Base-by-base conservation (phyloP, 2,329 filamentous ascomycete genomes). In the Cryphonectria parasitica region DNA sequence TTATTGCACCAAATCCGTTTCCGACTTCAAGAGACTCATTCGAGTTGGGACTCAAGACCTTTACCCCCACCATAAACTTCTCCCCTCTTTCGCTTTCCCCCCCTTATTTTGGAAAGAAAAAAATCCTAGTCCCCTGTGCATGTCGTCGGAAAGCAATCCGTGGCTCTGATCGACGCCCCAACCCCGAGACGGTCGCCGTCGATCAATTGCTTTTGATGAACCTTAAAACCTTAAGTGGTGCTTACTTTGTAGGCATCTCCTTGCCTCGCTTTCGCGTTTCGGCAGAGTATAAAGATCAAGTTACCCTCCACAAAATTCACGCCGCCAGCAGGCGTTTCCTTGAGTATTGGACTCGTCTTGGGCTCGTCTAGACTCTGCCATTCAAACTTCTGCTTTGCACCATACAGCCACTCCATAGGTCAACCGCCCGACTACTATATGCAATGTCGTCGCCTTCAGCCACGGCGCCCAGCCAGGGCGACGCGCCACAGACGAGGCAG, bases 401-500 rank as follows among this genome's bases (percentile, higher is more conserved):
- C 25, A 22, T 17, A 56, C 13, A 19, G 6, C 11, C 63, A 15
- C 25, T 31, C 52, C 5, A 25, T 15, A 52, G 34, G 17, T n/a
- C 17, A 22, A 52, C 28, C 34, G 31, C 22, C 31, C 49, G 36
- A 15, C 34, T 31, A 7, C 19, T 31, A 4, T 25, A 36, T 34
- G 17, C 31, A 3, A 72, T 72, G 71, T 69, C 69, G 63, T 69
- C 72, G 56, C 49, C 67, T 25, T 62, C 62, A 34, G 2, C 58
- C 36, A 52, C 64, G 25, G 43, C 70, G n/a, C 56, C 67, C 28
- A 63, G 58, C 56, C 64, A 56, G n/a, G 62, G 67, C 60, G 67
- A 72, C 11, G 62, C 45, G 8, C 45, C 67, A 10, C n/a, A 61
- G 3, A 60, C 64, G 39, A 71, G 56, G 66, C 67, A 77, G 74